Evolutionary conservation across 306 rosid genomes (phyloP).

Genomic region (Alnus glutinosa): DNA sequence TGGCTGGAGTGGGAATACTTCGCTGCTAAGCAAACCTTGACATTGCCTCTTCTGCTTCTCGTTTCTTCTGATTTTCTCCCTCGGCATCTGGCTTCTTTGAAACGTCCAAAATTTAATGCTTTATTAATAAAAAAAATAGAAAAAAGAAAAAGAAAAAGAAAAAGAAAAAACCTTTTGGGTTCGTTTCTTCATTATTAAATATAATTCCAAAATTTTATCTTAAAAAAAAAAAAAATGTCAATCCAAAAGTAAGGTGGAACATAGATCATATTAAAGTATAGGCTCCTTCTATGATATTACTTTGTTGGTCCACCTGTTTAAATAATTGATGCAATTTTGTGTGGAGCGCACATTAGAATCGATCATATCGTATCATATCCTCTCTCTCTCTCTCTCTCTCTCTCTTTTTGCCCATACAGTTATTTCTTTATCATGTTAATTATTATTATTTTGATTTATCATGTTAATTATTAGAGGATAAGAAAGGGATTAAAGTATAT

Average conservation of each 20-base stretch:
- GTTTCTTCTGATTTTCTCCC: constrained; percentile 20
- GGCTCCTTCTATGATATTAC: background rate
- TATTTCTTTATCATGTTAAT: no score
- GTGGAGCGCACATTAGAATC: no score
- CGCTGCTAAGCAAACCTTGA: constrained; percentile 37
- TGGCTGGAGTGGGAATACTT: constrained; percentile 31
- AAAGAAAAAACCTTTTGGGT: background rate
- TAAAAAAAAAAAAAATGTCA: background rate
- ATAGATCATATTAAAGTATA: background rate
- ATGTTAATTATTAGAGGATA: no score
- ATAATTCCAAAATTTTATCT: no score
- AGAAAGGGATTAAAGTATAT: no score
- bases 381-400: no score
- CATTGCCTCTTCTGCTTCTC: background rate
- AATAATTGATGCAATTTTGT: background rate
- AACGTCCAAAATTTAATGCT: constrained; percentile 18
- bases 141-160: no score
- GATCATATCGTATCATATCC: no score
- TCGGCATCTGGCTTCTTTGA: constrained; percentile 15
- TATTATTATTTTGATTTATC: no score
- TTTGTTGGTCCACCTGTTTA: background rate
- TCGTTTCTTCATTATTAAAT: no score
- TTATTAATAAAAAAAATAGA: background rate
- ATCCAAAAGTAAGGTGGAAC: background rate
- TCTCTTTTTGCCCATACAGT: no score